Evolutionary conservation across 2,329 filamentous ascomycete species (phyloP), one percentile per base, ranked within the genome.

Genomic region (Pseudogymnoascus sp.): DNA sequence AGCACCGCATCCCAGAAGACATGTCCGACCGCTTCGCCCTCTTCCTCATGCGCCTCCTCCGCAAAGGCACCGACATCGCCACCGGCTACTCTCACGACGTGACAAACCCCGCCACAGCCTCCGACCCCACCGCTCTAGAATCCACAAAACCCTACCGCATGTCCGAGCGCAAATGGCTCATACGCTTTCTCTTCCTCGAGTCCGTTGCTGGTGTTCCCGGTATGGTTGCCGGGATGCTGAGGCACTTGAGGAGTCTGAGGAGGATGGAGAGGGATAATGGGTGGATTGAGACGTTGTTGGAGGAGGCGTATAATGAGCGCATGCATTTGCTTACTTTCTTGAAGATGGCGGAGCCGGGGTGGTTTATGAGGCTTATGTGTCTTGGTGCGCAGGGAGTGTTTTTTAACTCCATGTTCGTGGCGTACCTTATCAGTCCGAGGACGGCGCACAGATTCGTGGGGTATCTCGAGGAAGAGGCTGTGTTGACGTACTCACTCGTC

Each of bases 381-480:
- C 83, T 97, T 39, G 91, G 87, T 9, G 92, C 93, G 0, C 93
- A 97, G 74, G 94, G 93, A 39, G 90, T 97, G 69, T 97, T 96
- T 80, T 97, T 96, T 83, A 99, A 99, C 76, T 83, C 86, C 66
- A 84, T 97, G 73, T 97, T 99, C 80, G 64, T 96, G 65, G 82
- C 88, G 55, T 97, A 97, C 76, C 85, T 99, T 35, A 71, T 96
- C 64, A 91, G 88, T 1, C 93, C 94, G 5, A 86, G 87, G 64
- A 93, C 90, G 65, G 93, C 90, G 71, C 94, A 99, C 75, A 88
- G 94, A 48, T 97, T 99, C 74, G 92, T 97, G 60, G 94, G 92
- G 1, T 97, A 97, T 69, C 85, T 99, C 10, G 94, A 99, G 75
- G 94, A 99, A 74, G 94, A 99, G 75, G 94, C 94, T 7, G 93